These are phyloP conservation scores for Talaromyces stipitatus DNA, from an alignment of 495 filamentous ascomycete species.

Conservation along the genomic window DNA sequence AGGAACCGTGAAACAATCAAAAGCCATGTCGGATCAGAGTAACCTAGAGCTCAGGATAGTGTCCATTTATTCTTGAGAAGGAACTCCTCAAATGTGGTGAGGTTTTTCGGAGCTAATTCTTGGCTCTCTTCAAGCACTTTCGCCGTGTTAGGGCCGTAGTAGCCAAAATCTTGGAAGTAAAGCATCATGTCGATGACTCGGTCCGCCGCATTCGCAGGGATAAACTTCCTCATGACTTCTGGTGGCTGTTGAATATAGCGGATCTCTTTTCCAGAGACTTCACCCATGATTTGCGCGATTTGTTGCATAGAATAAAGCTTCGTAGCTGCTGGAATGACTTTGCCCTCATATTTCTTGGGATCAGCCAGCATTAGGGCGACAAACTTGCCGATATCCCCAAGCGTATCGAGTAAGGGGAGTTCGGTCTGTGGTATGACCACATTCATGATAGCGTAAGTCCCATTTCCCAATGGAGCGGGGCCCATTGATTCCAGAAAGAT, in stretches of 20 bases:
- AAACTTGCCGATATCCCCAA: conserved; percentile 3
- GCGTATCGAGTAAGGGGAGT: conserved; percentile 1
- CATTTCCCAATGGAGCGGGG: not conserved
- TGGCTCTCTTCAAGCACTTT: conserved; percentile 31
- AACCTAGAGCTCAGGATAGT: too few species aligned
- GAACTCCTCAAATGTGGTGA: conserved; percentile 40
- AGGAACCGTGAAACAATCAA: too few species aligned
- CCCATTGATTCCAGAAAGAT: conserved; percentile 6
- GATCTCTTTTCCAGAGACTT: not conserved
- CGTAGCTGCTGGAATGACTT: not conserved
- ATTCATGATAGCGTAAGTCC: not conserved
- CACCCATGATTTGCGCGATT: conserved; percentile 2
- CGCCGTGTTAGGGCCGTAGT: conserved; percentile 33
- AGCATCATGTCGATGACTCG: conserved; percentile 24
- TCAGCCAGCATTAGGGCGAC: conserved; percentile 1
- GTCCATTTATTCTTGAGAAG: not conserved
- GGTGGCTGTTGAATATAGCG: not conserved
- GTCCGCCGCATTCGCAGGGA: conserved; percentile 7
- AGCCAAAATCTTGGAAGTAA: conserved; percentile 34
- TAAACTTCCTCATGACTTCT: not conserved
- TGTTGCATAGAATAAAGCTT: not conserved
- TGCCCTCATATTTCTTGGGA: conserved; percentile 3
- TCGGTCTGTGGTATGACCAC: not conserved
- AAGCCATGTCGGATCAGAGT: too few species aligned
- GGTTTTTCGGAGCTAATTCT: conserved; percentile 27